phyloP scores from a whole-genome alignment of 192 early-diverging fungal species.

The Backusella mclennaniae region DNA sequence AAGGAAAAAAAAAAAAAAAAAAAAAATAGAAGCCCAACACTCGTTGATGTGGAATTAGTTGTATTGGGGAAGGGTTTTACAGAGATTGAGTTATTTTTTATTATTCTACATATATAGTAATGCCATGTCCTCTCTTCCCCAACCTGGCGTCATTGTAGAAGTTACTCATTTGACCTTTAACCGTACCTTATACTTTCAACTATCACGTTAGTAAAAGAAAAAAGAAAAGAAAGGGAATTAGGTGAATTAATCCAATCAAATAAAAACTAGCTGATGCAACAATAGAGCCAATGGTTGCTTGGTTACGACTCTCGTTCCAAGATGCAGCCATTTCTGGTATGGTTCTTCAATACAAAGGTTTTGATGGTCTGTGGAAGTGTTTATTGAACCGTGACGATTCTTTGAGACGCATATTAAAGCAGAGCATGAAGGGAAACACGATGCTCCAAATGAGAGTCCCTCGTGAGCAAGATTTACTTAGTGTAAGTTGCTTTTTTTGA shows the following conservation, averaged over 20 bases:
- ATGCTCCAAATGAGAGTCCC: constrained; percentile 38
- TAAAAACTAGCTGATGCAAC: constrained; percentile 31
- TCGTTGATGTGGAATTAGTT: no score
- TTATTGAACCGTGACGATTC: constrained; percentile 41
- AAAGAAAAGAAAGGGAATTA: not conserved
- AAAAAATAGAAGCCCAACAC: no score
- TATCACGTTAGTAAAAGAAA: constrained; percentile 26
- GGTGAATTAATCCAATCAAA: not conserved
- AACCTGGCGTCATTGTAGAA: constrained; percentile 27
- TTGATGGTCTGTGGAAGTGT: constrained; percentile 41
- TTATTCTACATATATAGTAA: not conserved
- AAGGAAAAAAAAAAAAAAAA: not conserved
- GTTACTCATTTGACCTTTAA: constrained; percentile 31
- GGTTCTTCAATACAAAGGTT: constrained; percentile 41
- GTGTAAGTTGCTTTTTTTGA: constrained; percentile 21
- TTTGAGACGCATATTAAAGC: constrained; percentile 34
- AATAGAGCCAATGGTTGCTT: constrained; percentile 37
- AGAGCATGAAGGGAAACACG: constrained; percentile 27
- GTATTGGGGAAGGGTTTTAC: not conserved
- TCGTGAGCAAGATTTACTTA: constrained; percentile 37
- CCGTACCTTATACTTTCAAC: constrained; percentile 33
- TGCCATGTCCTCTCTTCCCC: constrained; percentile 6
- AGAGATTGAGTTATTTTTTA: not conserved
- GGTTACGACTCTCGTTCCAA: constrained; percentile 36
- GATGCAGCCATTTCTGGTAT: constrained; percentile 37